Percentiles rank a stretch among this genome's conserved stretches.
Evolutionary conservation across 2,329 filamentous ascomycete species (phyloP).

Genomic region (Calonectria fujianensis): DNA sequence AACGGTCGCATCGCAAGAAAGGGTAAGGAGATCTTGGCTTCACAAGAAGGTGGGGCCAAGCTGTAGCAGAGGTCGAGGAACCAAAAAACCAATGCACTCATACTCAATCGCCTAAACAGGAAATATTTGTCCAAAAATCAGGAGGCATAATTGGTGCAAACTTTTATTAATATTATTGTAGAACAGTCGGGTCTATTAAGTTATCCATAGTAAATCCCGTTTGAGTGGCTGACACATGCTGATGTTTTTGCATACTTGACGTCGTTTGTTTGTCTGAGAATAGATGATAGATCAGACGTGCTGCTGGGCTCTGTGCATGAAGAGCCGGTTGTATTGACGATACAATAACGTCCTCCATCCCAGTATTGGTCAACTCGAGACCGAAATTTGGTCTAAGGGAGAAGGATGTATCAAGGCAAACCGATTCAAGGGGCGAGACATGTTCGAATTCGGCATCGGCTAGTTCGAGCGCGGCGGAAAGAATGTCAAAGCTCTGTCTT

Average conservation of each 20-base stretch:
- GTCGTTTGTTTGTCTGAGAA: conserved; percentile 6
- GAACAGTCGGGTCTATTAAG: conserved; percentile 27
- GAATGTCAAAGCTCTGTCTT: conserved; percentile 35
- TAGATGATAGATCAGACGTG: neutral
- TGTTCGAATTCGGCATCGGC: neutral
- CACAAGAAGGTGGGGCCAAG: neutral
- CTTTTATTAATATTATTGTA: conserved; percentile 10
- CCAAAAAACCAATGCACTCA: neutral
- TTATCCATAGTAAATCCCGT: conserved; percentile 9
- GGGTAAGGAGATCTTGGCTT: conserved; percentile 39
- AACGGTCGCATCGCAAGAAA: conserved; percentile 42
- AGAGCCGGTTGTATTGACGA: conserved; percentile 38
- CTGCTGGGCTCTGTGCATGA: conserved; percentile 30
- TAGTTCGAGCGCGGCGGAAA: conserved; percentile 27
- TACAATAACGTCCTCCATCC: conserved; percentile 37
- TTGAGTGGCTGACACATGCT: neutral
- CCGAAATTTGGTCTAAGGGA: neutral
- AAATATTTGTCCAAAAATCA: neutral
- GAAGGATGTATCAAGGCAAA: neutral
- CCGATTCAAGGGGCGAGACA: too few species aligned
- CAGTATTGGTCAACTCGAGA: neutral
- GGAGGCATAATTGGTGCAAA: neutral
- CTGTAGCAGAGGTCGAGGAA: neutral
- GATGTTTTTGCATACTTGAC: neutral
- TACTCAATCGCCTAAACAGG: neutral